Conservation (phyloP, 2,329 filamentous ascomycete genomes). For the Fusarium praegraminearum region DNA sequence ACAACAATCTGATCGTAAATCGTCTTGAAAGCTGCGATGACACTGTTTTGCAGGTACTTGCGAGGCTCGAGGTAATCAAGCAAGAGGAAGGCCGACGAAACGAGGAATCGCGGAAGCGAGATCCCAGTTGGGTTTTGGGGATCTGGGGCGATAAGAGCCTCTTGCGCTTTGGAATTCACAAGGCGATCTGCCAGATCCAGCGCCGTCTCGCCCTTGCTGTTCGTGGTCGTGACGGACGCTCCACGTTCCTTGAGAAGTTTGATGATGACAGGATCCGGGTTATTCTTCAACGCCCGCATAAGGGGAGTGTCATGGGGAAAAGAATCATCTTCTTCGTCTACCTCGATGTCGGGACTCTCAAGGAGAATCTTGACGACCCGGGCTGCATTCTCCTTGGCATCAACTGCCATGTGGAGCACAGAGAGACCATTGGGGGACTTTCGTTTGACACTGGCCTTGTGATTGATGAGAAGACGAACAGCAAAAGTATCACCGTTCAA, state of each 20-base stretch:
- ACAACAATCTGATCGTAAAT: not conserved
- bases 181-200: slow-evolving; percentile 4
- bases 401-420: slow-evolving; percentile 2
- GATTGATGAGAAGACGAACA: not conserved
- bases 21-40: not conserved
- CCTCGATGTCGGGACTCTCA: not conserved
- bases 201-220: not conserved
- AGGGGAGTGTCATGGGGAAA: slow-evolving; percentile 2
- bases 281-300: slow-evolving; percentile 1
- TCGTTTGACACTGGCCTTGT: not conserved
- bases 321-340: slow-evolving; percentile 5
- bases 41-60: not conserved
- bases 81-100: slow-evolving; percentile 4
- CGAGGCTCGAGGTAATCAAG: not conserved
- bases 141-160: not conserved
- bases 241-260: slow-evolving; percentile 3
- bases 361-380: not conserved
- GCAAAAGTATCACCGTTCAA: not conserved
- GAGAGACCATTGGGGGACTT: slow-evolving; percentile 7
- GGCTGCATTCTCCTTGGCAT: slow-evolving; percentile 6
- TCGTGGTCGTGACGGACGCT: not conserved
- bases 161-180: not conserved
- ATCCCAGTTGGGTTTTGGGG: not conserved
- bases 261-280: not conserved
- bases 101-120: not conserved